These are phyloP conservation scores for Periconia macrospinosa DNA, from an alignment of 2,329 filamentous ascomycete genomes.

Conservation along the genomic window DNA sequence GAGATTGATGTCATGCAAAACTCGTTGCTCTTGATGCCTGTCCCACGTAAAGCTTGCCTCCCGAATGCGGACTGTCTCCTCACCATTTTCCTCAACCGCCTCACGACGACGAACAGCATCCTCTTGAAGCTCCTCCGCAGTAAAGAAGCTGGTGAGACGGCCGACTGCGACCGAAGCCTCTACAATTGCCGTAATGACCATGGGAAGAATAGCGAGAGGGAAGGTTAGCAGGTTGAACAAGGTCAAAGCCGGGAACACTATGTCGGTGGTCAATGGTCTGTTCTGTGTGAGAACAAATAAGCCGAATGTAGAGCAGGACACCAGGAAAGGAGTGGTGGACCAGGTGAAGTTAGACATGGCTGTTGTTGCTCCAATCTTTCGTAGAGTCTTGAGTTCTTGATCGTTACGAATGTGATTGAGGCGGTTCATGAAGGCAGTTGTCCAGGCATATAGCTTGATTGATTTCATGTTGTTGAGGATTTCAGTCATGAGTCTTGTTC, in stretches of 20 bases:
- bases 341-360: constrained; percentile 97
- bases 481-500: constrained; percentile 91
- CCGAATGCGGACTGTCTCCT: constrained; percentile 81
- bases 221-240: constrained; percentile 97
- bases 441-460: constrained; percentile 97
- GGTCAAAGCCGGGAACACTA: constrained; percentile 90
- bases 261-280: constrained; percentile 82
- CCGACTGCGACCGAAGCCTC: constrained; percentile 92
- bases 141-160: constrained; percentile 81
- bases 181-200: constrained; percentile 96
- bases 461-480: constrained; percentile 99
- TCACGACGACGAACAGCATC: constrained; percentile 76
- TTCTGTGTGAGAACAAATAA: constrained; percentile 88
- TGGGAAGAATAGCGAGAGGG: constrained; percentile 88
- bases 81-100: constrained; percentile 73
- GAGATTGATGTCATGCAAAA: constrained; percentile 82
- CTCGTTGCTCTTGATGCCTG: constrained; percentile 68
- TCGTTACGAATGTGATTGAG: constrained; percentile 96
- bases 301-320: constrained; percentile 94
- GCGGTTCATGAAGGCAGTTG: constrained; percentile 94
- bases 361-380: constrained; percentile 93
- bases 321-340: constrained; percentile 95
- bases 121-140: constrained; percentile 83
- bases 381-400: constrained; percentile 88
- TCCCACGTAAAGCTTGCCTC: constrained; percentile 96